phyloP scores from a whole-genome alignment of 2,329 filamentous ascomycete genomes.

The Aureobasidium sp. region DNA sequence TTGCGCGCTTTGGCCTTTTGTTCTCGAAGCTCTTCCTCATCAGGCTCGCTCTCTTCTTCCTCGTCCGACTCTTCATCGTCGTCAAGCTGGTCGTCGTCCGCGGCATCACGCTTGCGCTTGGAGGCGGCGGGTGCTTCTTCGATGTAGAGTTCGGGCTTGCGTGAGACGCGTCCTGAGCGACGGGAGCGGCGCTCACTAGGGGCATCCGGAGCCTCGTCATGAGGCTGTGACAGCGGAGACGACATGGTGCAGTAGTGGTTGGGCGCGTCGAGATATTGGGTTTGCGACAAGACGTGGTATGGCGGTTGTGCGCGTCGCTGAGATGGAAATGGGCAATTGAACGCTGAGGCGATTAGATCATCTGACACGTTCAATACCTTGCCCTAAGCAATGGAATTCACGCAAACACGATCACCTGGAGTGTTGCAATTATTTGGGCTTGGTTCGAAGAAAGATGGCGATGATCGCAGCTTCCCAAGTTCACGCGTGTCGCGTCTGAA shows the following conservation, averaged over 20 bases:
- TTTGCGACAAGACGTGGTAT: conserved; percentile 3
- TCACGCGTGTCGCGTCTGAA: conserved; percentile 1
- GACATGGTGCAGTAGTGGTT: background rate
- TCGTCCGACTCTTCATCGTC: conserved; percentile 32
- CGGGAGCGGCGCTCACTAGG: conserved; percentile 16
- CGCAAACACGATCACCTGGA: background rate
- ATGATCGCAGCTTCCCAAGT: background rate
- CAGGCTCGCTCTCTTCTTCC: conserved; percentile 32
- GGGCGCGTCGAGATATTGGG: background rate
- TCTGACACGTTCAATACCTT: background rate
- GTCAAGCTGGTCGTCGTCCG: conserved; percentile 28
- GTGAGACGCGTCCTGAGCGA: conserved; percentile 19
- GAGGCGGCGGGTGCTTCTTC: conserved; percentile 10
- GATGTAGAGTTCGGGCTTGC: conserved; percentile 17
- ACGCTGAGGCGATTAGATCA: background rate
- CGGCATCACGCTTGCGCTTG: conserved; percentile 44
- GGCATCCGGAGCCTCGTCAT: background rate
- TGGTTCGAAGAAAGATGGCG: background rate
- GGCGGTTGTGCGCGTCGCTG: background rate
- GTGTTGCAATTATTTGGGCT: background rate
- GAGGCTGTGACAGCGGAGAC: conserved; percentile 1
- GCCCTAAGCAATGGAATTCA: background rate
- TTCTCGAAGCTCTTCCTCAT: conserved; percentile 45
- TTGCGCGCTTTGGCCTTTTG: conserved; percentile 26
- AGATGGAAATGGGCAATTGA: background rate